phyloP scores from a whole-genome alignment of 768 basidiomycete species.

The Neoboletus brunneissimus region DNA sequence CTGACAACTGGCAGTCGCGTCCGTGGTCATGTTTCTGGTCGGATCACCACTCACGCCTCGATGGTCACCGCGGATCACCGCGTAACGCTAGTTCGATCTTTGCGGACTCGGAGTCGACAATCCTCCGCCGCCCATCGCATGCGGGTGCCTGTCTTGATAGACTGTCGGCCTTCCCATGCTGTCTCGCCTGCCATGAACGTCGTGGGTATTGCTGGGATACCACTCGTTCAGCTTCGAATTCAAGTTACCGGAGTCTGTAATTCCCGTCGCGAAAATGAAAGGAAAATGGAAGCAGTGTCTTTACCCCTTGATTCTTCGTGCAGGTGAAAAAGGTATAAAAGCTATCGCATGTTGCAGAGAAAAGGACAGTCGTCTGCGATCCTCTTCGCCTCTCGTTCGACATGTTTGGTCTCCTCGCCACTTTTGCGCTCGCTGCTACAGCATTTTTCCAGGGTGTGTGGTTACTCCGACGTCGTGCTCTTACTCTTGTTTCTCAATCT shows the following conservation, averaged over 20 bases:
- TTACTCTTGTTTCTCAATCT: not conserved
- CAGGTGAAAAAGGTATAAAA: constrained; percentile 20
- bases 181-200: not conserved
- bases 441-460: constrained; percentile 18
- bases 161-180: not conserved
- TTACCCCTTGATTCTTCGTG: not conserved
- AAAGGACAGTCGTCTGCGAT: not conserved
- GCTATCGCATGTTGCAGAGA: not conserved
- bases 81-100: not conserved
- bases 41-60: not conserved
- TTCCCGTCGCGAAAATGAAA: not conserved
- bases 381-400: not conserved
- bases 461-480: not conserved
- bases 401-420: constrained; percentile 21
- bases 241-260: not conserved
- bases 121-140: not conserved
- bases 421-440: constrained; percentile 15
- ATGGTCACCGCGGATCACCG: not conserved
- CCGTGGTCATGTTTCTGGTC: not conserved
- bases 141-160: not conserved
- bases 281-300: not conserved
- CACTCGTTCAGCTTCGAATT: not conserved
- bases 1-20: not conserved
- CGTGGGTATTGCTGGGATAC: not conserved
- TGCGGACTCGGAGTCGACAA: not conserved